Evolutionary conservation across 1,284 basidiomycete species (phyloP).

Genomic region (Cystobasidium slooffiae): DNA sequence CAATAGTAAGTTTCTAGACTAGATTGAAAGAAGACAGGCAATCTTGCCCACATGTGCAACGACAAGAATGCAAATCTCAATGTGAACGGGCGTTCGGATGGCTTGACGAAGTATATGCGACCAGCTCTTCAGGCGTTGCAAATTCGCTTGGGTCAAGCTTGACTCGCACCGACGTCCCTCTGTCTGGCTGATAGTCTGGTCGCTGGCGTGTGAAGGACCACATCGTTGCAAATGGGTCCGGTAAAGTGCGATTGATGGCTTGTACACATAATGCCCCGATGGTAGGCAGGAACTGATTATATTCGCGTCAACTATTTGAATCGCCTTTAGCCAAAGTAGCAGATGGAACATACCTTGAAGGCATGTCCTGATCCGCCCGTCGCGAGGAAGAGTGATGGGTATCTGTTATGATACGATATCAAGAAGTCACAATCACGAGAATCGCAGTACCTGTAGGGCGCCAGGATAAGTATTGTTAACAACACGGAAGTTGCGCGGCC

Average conservation of each 20-base stretch:
- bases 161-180: slow-evolving; percentile 22
- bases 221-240: slow-evolving; percentile 35
- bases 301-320: neutral
- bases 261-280: slow-evolving; percentile 36
- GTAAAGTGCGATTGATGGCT: slow-evolving; percentile 36
- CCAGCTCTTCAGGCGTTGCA: slow-evolving; percentile 15
- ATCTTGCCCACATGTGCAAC: neutral
- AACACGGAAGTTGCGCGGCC: neutral
- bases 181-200: slow-evolving; percentile 35
- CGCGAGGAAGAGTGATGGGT: slow-evolving; percentile 68
- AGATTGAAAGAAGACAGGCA: neutral
- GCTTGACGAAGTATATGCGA: neutral
- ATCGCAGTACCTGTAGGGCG: slow-evolving; percentile 45
- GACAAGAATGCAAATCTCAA: too few species aligned
- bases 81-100: too few species aligned
- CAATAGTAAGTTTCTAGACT: neutral
- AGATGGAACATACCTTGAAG: slow-evolving; percentile 66
- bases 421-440: slow-evolving; percentile 72
- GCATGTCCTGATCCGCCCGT: slow-evolving; percentile 80
- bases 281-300: slow-evolving; percentile 31
- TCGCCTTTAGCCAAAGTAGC: neutral
- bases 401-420: slow-evolving; percentile 68
- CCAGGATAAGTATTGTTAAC: slow-evolving; percentile 66
- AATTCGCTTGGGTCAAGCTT: slow-evolving; percentile 16
- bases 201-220: slow-evolving; percentile 43